Base-by-base conservation (phyloP, 129 eudicot species). In the Gnaphalium uliginosum region DNA sequence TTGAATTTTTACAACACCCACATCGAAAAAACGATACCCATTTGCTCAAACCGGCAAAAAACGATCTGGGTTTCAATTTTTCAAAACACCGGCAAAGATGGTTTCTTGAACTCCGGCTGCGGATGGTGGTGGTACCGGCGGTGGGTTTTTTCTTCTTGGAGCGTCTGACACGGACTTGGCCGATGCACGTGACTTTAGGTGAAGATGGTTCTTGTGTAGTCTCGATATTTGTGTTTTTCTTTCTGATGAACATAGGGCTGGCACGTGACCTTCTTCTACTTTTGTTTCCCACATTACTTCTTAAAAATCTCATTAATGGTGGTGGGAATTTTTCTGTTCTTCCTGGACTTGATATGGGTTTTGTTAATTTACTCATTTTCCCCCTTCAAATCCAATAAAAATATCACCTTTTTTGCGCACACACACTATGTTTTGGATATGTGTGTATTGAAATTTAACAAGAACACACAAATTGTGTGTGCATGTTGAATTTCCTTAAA, bases 341-440 rank as follows among this genome's bases (percentile, higher is more conserved):
- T 29, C 90, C 88, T 14, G 90, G 90, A 56, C 90, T 86, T 37
- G 90, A 72, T 22, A 77, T 68, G 54, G 87, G 77, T 70, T 83
- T 83, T 25, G 76, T 48, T 23, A 56, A 6, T 71, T 66, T 66
- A 41, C 29, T 77, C 80, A 78, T 80, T 17, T 74, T 58, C 25
- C 2, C 8, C 6, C 22, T 19, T 18, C 56, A 9, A 43, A 53
- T 78, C 7, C 19, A 50, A 15, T 30, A 50, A 18, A 66, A 67
- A 27, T 10, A 30, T 1, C 32, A 18, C n/a, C 17, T 61, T 71
- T 66, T 69, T 33, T 72, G 51, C 14, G n/a, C 19, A 37, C 59
- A 73, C 56, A 74, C 41, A 58, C 23, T 50, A 37, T 8, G 13
- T 8, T 37, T 37, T 37, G 43, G 7, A 37, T 8, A 8, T 22